Base-by-base conservation (phyloP, 2,329 filamentous ascomycete species). In the Tolypocladium sp. region DNA sequence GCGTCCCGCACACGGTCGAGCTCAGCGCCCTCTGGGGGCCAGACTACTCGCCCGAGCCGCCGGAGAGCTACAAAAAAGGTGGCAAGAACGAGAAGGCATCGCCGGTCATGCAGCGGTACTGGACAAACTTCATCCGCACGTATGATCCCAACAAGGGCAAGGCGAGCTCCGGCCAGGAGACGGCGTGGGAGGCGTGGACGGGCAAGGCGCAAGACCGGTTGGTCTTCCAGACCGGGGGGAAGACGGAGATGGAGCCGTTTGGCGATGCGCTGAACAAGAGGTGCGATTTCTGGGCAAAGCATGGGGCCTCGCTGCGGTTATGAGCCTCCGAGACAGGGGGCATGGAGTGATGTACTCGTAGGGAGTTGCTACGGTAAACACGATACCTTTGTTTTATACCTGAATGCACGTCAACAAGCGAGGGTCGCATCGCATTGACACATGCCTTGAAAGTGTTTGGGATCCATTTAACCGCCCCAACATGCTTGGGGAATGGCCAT, bases 111-210 rank as follows among this genome's bases (percentile, higher is more conserved):
- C 86, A 90, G 66, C 80, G 78, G 0, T 92, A 91, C 70, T 92
- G 88, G 87, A 83, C 85, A 1, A 89, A 85, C 63, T 92, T 92
- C 68, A 84, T 92, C 61, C 74, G 82, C 33, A 77, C 77, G 0
- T 78, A 84, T 42, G 77, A 92, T 69, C 89, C 89, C 0, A 92
- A 92, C 46, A 58, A 63, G 51, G 61, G 73, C 59, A 30, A 7
- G 15, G 15, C 13, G 13, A 66, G 72, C 20, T 62, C 65, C 20
- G 56, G 63, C 1, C 68, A 66, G 0, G 69, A 74, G 2, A 74
- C 74, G 2, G 66, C 61, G 12, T 82, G 79, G 80, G 68, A 65
- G 59, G n/a, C 62, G 0, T 81, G 77, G 74, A 68, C 65, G 0
- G 52, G 60, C 2, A 63, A 63, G 0, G 58, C 59, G 3, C 68